phyloP scores from a whole-genome alignment of 768 basidiomycete genomes.

The Amanita rubescens region DNA sequence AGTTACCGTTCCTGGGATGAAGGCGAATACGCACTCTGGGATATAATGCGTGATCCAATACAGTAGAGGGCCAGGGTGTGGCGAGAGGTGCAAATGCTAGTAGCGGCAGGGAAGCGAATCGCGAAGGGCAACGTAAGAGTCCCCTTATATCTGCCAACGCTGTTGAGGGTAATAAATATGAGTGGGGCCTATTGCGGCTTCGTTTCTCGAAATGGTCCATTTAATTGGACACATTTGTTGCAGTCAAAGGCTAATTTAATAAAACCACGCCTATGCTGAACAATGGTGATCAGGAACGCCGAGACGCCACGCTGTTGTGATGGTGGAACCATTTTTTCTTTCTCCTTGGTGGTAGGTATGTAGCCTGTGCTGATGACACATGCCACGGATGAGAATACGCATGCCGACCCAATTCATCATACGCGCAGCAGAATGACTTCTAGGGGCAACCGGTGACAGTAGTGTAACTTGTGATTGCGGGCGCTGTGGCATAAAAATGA shows the following conservation, averaged over 20 bases:
- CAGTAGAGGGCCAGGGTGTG: background rate
- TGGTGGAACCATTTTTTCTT: background rate
- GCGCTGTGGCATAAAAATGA: background rate
- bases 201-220: constrained; percentile 17
- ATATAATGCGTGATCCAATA: background rate
- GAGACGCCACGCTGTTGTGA: constrained; percentile 11
- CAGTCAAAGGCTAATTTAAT: constrained; percentile 20
- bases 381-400: background rate
- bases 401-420: background rate
- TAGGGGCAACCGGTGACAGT: background rate
- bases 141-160: constrained; percentile 21
- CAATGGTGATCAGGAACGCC: constrained; percentile 30
- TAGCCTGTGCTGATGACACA: background rate
- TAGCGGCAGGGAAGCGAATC: constrained; percentile 5
- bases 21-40: constrained; percentile 3
- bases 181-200: constrained; percentile 19
- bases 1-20: background rate
- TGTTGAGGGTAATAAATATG: constrained; percentile 12
- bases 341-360: no score
- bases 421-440: background rate
- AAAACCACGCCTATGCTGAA: constrained; percentile 12
- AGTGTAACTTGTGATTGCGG: background rate
- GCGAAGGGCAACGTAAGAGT: background rate
- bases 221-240: constrained; percentile 24
- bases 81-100: background rate